Percentiles rank a stretch among this genome's conserved stretches.
phyloP scores from a whole-genome alignment of 768 basidiomycete species.

The Leucocoprinus sp. region DNA sequence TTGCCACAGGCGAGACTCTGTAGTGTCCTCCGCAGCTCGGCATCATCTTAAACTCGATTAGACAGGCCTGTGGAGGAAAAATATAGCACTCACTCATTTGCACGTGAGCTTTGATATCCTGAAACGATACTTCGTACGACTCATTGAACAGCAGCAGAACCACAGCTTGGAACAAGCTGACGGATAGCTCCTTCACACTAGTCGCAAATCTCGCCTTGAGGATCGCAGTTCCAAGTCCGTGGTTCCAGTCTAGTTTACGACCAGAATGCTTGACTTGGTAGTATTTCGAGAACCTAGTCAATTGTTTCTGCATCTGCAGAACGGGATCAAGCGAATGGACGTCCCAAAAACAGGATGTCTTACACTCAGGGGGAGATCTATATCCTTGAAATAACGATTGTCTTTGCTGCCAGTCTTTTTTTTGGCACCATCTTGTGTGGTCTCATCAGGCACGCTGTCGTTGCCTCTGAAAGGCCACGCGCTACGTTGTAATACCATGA shows the following conservation, averaged over 20 bases:
- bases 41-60: slow-evolving; percentile 42
- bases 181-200: slow-evolving; percentile 77
- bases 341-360: slow-evolving; percentile 19
- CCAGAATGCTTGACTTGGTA: slow-evolving; percentile 77
- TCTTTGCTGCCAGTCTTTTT: not conserved
- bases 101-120: slow-evolving; percentile 53
- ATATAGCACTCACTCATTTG: slow-evolving; percentile 44
- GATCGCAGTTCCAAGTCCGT: slow-evolving; percentile 76
- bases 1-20: slow-evolving; percentile 92
- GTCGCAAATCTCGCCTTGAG: slow-evolving; percentile 60
- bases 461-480: slow-evolving; percentile 76
- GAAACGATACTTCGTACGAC: slow-evolving; percentile 46
- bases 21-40: slow-evolving; percentile 72
- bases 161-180: slow-evolving; percentile 87
- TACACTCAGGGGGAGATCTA: slow-evolving; percentile 49
- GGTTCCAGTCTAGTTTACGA: slow-evolving; percentile 77
- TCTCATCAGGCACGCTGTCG: slow-evolving; percentile 15
- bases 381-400: slow-evolving; percentile 18
- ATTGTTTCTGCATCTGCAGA: slow-evolving; percentile 62
- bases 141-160: slow-evolving; percentile 84
- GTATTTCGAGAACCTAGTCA: slow-evolving; percentile 55
- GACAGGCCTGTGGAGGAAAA: not conserved
- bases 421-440: not conserved
- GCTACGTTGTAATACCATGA: slow-evolving; percentile 80
- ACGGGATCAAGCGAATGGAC: not conserved